Base-by-base conservation (phyloP, 257 asterid species). In the Ajuga chamaepitys region DNA sequence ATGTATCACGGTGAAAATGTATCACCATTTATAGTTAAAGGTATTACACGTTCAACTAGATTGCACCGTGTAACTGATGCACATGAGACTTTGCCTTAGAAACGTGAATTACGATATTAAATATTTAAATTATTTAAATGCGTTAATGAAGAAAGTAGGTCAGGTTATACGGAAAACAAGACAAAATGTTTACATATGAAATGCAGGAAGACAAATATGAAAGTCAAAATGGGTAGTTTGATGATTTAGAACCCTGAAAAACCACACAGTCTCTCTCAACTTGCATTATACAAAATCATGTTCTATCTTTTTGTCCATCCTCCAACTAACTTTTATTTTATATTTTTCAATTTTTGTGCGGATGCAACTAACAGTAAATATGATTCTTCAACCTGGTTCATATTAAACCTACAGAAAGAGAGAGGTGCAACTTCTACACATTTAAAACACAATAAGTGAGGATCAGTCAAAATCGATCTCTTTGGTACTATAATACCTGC, bases 221-320 rank as follows among this genome's bases (percentile, higher is more conserved):
- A 38, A 37, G 61, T 22, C 28, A 51, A 65, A 40, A 37, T 38
- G 69, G 69, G 18, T 54, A 2, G 58, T 11, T 30, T 46, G 58
- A 47, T 18, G 48, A 64, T 4, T 28, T 6, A 26, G 12, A n/a
- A 26, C 14, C 28, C 38, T 5, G 21, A 11, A 21, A 37, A 62
- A 32, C 60, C 70, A 64, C 60, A 64, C 5, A 50, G n/a, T 50
- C 51, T 34, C 37, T 50, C 30, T 34, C 70, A 64, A 64, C n/a
- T 64, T 65, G 60, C 50, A 64, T 13, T 12, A 25, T 28, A 53
- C 10, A 10, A 53, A 53, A 53, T 25, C 14, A 25, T 25, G 20
- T 53, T 26, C 21, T 12, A 0, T 24, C 17, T 51, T 13, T 45
- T 9, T 41, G 3, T 3, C 52, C 1, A n/a, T 14, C 10, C 11